A percentile compares a stretch with the other conserved stretches of the same genome.
phyloP scores from a whole-genome alignment of 805 yeast genomes.

The Metschnikowia kofuensis region DNA sequence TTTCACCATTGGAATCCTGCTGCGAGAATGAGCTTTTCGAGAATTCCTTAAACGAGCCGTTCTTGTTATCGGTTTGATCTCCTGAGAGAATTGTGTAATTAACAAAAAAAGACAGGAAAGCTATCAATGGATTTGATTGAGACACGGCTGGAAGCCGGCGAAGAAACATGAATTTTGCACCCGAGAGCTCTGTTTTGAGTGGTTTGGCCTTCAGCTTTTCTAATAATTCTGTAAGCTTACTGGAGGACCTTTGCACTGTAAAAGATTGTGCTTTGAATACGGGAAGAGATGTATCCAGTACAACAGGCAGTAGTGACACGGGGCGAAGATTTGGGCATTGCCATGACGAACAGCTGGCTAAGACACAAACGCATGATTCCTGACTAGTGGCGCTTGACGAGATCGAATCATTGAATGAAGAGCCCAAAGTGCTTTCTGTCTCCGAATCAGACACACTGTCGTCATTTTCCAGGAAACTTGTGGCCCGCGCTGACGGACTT shows the following conservation, averaged over 20 bases:
- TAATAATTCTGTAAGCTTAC: slow-evolving; percentile 6
- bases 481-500: slow-evolving; percentile 4
- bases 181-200: not conserved
- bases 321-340: not conserved
- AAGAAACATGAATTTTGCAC: not conserved
- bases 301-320: slow-evolving; percentile 1
- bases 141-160: slow-evolving; percentile 1
- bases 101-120: slow-evolving; percentile 11
- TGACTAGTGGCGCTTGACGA: slow-evolving; percentile 6
- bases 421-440: slow-evolving; percentile 10
- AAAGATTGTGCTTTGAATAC: not conserved
- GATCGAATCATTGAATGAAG: slow-evolving; percentile 12
- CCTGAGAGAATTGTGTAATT: slow-evolving; percentile 8
- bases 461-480: not conserved
- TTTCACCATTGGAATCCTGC: not conserved
- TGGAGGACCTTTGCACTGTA: not conserved
- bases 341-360: not conserved
- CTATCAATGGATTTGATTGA: slow-evolving; percentile 4
- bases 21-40: not conserved
- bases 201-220: not conserved
- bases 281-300: slow-evolving; percentile 1
- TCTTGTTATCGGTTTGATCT: not conserved
- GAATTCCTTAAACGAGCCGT: not conserved
- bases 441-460: slow-evolving; percentile 11
- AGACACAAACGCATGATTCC: slow-evolving; percentile 1